Evolutionary conservation across 192 early-diverging fungal genomes (phyloP), one percentile per base, ranked within the genome.

Genomic region (Geranomyces variabilis): DNA sequence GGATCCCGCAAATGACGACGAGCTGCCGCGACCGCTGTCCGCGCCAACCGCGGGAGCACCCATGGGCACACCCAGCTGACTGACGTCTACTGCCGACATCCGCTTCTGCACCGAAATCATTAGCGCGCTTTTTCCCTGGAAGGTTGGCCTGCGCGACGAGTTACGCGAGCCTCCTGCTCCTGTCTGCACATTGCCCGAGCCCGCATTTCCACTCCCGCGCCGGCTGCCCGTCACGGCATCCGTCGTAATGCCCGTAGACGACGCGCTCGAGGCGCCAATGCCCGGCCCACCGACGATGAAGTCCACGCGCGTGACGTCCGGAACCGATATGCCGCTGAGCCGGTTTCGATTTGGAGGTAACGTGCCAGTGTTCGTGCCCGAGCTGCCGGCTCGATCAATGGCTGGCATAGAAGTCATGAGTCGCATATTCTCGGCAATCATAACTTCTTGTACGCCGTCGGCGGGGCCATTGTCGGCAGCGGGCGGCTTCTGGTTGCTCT

Each of bases 61-160:
- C 36, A n/a, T 47, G 19, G 46, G 19, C 19, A 53, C 24, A 1
- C 59, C 61, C 0, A 72, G 29, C 44, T 64, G 59, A n/a, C 30
- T 64, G 17, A 64, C 30, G 34, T 72, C 70, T 12, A 72, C 70
- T 6, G 70, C 59, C 0, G 70, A 72, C 70, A 72, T 72, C 46
- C 70, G 60, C 22, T 53, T 44, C 34, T 63, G 61, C 12, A 64
- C 47, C 21, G 70, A 45, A 22, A 30, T 53, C 48, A 72, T 60
- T 8, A 72, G 51, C n/a, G 70, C 70, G 28, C 12, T 34, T n/a
- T 72, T 72, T 34, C 70, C 70, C 36, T 72, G 70, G 28, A 72
- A 72, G 17, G 68, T 70, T 26, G 70, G 61, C 28, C 70, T 36
- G 14, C 70, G 51, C 14, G 70, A 63, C 24, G 60, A 46, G 62